Evolutionary conservation across 108 stramenopile species (phyloP).

Genomic region (Epithemia pelagica): DNA sequence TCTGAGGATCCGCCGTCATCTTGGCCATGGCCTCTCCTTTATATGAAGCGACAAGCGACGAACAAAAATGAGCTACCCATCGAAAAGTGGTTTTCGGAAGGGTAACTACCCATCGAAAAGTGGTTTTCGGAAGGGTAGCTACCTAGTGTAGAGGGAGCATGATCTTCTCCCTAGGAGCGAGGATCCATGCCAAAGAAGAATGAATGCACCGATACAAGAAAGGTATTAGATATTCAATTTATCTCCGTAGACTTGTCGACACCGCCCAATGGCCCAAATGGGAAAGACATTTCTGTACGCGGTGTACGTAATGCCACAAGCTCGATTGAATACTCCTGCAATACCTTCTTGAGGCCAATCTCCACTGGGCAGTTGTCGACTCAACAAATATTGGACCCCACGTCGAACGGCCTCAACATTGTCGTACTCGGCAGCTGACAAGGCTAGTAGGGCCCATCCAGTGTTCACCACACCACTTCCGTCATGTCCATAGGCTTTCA

Average conservation of each 20-base stretch:
- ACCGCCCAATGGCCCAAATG: constrained; percentile 97
- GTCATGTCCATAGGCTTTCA: constrained; percentile 82
- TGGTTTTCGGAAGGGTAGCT: too few species aligned
- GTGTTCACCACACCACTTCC: constrained; percentile 96
- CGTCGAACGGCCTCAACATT: constrained; percentile 69
- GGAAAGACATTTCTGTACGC: constrained; percentile 98
- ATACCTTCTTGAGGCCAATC: constrained; percentile 99
- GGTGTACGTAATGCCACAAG: constrained; percentile 98
- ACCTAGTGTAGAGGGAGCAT: too few species aligned
- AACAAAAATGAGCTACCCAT: too few species aligned
- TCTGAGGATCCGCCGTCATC: too few species aligned
- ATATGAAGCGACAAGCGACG: too few species aligned
- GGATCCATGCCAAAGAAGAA: too few species aligned
- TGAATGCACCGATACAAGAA: too few species aligned
- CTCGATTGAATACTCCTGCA: constrained; percentile 96
- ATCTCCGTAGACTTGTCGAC: constrained; percentile 55
- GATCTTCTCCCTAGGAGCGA: too few species aligned
- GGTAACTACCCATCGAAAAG: too few species aligned
- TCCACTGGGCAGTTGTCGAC: constrained; percentile 83
- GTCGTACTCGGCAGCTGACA: constrained; percentile 76
- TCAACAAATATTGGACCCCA: constrained; percentile 79
- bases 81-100: too few species aligned
- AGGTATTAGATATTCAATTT: constrained; percentile 24
- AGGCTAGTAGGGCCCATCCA: constrained; percentile 92
- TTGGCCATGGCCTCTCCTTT: too few species aligned